Evolutionary conservation across 306 rosid genomes (phyloP), one percentile per base, ranked within the genome.

Genomic region (Gleditsia sinensis): DNA sequence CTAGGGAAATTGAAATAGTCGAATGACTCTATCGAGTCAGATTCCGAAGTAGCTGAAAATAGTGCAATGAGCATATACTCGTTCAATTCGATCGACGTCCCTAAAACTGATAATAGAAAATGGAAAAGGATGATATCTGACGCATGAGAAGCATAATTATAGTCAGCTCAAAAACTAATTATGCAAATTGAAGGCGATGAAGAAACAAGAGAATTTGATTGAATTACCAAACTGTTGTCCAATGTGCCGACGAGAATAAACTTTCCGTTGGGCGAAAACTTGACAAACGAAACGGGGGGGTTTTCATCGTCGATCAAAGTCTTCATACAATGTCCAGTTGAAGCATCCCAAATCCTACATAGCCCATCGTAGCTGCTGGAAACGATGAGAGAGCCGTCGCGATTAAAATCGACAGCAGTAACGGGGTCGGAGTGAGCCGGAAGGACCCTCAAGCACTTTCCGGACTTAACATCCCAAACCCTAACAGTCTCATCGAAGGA

Each of bases 391-490:
- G 97, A 82, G 0, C 98, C 98, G 5, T 90, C 96, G 9, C 93
- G 90, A 40, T 92, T 91, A 66, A 94, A 91, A 82, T 94, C 97
- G 0, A 94, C 98, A 14, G 97, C 88, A 2, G 97, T 90, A 23
- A 94, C 98, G 1, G 97, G 97, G 58, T 94, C 98, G 7, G 95
- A 94, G 70, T 94, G 98, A 0, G 98, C 97, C 1, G 98, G 98
- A 23, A 94, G 77, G 10, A 94, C 95, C 87, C 90, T 94, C 37
- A 94, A 78, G 64, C 98, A 94, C 78, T 87, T 90, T 0, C 95
- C 98, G 7, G 90, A 78, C 85, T 91, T 86, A 0, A 94, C 96
- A 16, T 94, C 98, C 98, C 98, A 91, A 20, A 94, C 84, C 65
- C 98, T 88, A 34, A 94, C 97, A 16, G 97, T 94, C 88, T 94